Evolutionary conservation across 2,329 filamentous ascomycete species (phyloP).

Genomic region (Monosporascus sp.): DNA sequence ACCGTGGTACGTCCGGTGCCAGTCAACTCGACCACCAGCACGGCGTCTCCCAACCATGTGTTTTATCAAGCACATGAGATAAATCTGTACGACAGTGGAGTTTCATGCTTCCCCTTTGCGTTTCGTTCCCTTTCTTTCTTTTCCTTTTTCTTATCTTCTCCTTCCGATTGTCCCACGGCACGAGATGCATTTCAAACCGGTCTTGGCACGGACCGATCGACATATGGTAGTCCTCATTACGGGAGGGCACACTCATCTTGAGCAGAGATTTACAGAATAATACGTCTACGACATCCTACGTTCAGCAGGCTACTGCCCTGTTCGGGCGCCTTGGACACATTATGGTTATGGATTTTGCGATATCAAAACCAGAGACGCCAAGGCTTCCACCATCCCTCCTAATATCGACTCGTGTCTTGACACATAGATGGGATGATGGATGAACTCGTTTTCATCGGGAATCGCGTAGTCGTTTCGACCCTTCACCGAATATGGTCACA

Average conservation of each 20-base stretch:
- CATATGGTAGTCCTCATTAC: slow-evolving; percentile 39
- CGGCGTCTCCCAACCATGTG: background rate
- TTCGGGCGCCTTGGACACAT: slow-evolving; percentile 54
- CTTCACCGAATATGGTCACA: slow-evolving; percentile 23
- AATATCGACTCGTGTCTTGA: slow-evolving; percentile 10
- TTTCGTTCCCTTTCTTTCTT: slow-evolving; percentile 16
- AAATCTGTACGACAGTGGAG: background rate
- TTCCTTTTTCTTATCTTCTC: slow-evolving; percentile 12
- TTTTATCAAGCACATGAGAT: background rate
- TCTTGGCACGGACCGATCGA: slow-evolving; percentile 31
- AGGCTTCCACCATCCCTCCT: slow-evolving; percentile 13
- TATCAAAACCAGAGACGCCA: slow-evolving; percentile 29
- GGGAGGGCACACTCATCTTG: slow-evolving; percentile 41
- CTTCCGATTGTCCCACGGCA: slow-evolving; percentile 16
- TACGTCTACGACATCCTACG: slow-evolving; percentile 53
- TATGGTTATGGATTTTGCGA: slow-evolving; percentile 57
- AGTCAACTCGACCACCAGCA: background rate
- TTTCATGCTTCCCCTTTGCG: slow-evolving; percentile 4
- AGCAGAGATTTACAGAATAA: slow-evolving; percentile 48
- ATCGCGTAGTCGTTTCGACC: slow-evolving; percentile 14
- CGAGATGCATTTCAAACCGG: slow-evolving; percentile 24
- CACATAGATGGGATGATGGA: slow-evolving; percentile 15
- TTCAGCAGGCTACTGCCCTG: slow-evolving; percentile 42
- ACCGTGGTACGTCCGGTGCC: slow-evolving; percentile 1
- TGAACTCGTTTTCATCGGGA: slow-evolving; percentile 12